Conservation (phyloP, 2,329 filamentous ascomycete species). For the Macroventuria anomochaeta region DNA sequence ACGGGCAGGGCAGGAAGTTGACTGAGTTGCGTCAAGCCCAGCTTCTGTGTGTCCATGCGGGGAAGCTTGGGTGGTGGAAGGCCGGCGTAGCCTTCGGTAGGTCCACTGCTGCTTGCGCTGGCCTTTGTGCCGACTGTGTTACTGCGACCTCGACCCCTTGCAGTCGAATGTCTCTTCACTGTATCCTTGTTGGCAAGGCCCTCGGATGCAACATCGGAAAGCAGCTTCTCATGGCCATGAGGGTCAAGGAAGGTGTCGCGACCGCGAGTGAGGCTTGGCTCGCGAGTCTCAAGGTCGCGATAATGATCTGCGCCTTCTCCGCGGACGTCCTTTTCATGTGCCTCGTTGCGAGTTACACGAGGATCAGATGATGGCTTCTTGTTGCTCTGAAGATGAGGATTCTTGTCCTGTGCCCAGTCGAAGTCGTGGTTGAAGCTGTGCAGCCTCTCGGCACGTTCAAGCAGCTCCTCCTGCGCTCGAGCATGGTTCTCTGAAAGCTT, state of each 20-base stretch:
- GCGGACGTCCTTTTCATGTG: constrained; percentile 76
- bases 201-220: constrained; percentile 68
- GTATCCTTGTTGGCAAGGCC: constrained; percentile 52
- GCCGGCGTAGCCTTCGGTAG: constrained; percentile 52
- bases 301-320: constrained; percentile 80
- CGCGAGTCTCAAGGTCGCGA: constrained; percentile 57
- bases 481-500: constrained; percentile 50
- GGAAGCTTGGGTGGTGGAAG: constrained; percentile 67
- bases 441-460: constrained; percentile 62
- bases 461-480: constrained; percentile 62
- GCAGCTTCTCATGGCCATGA: constrained; percentile 72
- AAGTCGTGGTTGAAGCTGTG: constrained; percentile 80
- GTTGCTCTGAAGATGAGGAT: constrained; percentile 62
- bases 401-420: constrained; percentile 65
- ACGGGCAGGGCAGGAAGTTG: constrained; percentile 74
- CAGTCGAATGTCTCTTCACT: constrained; percentile 56
- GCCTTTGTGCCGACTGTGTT: constrained; percentile 41
- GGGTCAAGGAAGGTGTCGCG: constrained; percentile 74
- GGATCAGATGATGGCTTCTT: constrained; percentile 64
- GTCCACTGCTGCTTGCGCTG: constrained; percentile 39
- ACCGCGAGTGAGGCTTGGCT: constrained; percentile 65
- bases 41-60: constrained; percentile 68
- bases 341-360: constrained; percentile 65
- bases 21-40: constrained; percentile 71
- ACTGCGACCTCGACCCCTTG: constrained; percentile 37